phyloP scores from a whole-genome alignment of 345 rosid genomes.

The Kandelia obovata region DNA sequence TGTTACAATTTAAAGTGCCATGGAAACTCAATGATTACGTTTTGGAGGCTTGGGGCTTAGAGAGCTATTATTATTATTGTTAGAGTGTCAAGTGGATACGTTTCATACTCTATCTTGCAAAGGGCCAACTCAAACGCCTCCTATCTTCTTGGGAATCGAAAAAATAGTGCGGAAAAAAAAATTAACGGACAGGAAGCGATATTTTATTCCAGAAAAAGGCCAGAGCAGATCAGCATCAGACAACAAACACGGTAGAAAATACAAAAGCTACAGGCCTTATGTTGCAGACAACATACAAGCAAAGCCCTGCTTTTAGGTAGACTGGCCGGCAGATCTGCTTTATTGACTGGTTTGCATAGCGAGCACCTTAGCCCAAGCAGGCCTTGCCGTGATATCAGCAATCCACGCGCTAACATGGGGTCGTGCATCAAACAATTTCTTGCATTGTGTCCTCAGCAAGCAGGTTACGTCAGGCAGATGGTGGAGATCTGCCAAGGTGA shows the following conservation, averaged over 20 bases:
- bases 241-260: background rate
- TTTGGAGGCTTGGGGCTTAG: no score
- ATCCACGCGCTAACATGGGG: conserved; percentile 39
- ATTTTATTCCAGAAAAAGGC: no score
- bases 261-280: background rate
- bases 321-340: background rate
- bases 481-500: conserved; percentile 70
- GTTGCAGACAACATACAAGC: background rate
- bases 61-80: no score
- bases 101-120: no score
- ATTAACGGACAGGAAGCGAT: no score
- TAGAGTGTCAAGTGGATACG: no score
- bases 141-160: no score
- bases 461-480: conserved; percentile 49
- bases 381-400: conserved; percentile 31
- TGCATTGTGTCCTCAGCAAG: conserved; percentile 41
- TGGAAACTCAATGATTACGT: no score
- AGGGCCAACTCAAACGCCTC: no score
- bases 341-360: conserved; percentile 28
- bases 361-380: conserved; percentile 51
- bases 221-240: background rate
- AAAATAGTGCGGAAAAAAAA: no score
- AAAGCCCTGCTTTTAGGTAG: background rate
- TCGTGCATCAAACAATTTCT: conserved; percentile 36
- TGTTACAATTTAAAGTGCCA: no score